A percentile compares a stretch with the other conserved stretches of the same genome.
Evolutionary conservation across 2,329 filamentous ascomycete genomes (phyloP).

Genomic region (Nothopassalora personata): DNA sequence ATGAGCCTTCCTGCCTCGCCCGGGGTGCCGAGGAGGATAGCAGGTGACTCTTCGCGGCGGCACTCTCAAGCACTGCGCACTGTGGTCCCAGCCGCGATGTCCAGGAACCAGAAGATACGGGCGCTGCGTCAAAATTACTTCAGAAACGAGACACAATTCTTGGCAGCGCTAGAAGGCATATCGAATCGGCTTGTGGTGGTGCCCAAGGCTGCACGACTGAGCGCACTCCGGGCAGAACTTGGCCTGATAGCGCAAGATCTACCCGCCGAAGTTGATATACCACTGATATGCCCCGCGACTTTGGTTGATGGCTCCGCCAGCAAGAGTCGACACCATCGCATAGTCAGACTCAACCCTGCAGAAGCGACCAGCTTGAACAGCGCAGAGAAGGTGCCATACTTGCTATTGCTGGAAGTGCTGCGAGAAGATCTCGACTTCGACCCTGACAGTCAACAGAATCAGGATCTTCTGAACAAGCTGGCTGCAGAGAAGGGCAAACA

Average conservation of each 20-base stretch:
- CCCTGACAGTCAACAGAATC: constrained; percentile 67
- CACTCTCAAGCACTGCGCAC: constrained; percentile 56
- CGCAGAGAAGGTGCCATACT: constrained; percentile 77
- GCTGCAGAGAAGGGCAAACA: constrained; percentile 61
- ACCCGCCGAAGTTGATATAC: constrained; percentile 77
- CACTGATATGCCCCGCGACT: constrained; percentile 71
- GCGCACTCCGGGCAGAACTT: constrained; percentile 73
- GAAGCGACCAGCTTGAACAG: constrained; percentile 83
- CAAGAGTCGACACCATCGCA: constrained; percentile 72
- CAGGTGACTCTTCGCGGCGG: constrained; percentile 38
- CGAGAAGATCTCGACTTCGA: constrained; percentile 80
- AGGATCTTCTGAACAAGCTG: constrained; percentile 57
- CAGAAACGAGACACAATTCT: constrained; percentile 71
- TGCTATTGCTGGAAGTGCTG: constrained; percentile 78
- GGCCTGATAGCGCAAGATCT: constrained; percentile 75
- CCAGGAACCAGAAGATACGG: constrained; percentile 61
- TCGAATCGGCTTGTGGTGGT: constrained; percentile 79
- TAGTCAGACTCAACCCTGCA: constrained; percentile 75
- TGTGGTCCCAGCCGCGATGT: constrained; percentile 57
- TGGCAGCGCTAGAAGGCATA: constrained; percentile 75
- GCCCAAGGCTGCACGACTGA: constrained; percentile 74
- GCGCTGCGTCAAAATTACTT: constrained; percentile 77
- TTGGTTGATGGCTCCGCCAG: constrained; percentile 67
- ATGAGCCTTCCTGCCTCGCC: constrained; percentile 34
- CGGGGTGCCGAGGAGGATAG: constrained; percentile 34